These are phyloP conservation scores for Glonium stellatum DNA, from an alignment of 495 filamentous ascomycete species.

Conservation along the genomic window DNA sequence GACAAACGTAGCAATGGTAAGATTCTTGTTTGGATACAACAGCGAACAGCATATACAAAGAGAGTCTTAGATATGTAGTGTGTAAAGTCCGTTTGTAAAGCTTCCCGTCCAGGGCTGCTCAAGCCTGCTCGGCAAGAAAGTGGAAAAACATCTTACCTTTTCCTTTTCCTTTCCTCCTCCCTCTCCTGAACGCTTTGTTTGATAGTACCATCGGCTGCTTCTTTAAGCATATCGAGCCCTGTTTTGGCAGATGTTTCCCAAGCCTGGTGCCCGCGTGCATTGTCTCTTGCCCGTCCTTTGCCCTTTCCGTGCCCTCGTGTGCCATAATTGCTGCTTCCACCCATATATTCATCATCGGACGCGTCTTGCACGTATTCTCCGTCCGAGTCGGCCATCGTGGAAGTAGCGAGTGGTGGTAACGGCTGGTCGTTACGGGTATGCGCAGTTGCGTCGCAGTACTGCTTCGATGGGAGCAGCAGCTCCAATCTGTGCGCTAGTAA, in stretches of 20 bases:
- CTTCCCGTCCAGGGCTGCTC: neutral
- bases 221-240: slow-evolving; percentile 58
- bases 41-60: neutral
- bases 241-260: slow-evolving; percentile 38
- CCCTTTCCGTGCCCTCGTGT: slow-evolving; percentile 13
- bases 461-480: too few species aligned
- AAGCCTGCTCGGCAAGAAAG: neutral
- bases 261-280: slow-evolving; percentile 39
- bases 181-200: slow-evolving; percentile 60
- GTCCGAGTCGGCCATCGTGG: slow-evolving; percentile 65
- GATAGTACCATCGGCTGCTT: slow-evolving; percentile 69
- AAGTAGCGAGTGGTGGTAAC: slow-evolving; percentile 4
- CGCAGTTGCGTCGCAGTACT: neutral
- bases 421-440: neutral
- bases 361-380: slow-evolving; percentile 73
- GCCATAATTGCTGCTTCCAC: slow-evolving; percentile 4
- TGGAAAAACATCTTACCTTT: slow-evolving; percentile 42
- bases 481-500: too few species aligned
- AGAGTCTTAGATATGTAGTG: neutral
- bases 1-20: neutral
- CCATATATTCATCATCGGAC: slow-evolving; percentile 66
- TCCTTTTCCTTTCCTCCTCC: slow-evolving; percentile 64
- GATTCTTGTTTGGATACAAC: neutral
- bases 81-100: neutral
- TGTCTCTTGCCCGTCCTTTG: slow-evolving; percentile 14